A percentile compares a stretch with the other conserved stretches of the same genome.
phyloP scores from a whole-genome alignment of 306 rosid species.

The Ormosia semicastrata region DNA sequence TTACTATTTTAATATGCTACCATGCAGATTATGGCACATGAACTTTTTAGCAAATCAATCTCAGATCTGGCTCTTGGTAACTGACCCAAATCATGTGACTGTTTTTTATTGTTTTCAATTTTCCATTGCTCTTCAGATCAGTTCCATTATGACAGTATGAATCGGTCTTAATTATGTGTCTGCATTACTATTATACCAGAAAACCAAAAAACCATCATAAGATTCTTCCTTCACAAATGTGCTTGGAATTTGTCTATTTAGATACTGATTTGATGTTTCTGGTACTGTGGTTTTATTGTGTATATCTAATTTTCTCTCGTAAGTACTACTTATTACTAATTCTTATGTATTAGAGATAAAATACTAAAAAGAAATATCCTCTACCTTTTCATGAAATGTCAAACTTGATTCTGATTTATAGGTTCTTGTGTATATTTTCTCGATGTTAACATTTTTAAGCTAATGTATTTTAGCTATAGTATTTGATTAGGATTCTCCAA shows the following conservation, averaged over 20 bases:
- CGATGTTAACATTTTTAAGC: constrained; percentile 6
- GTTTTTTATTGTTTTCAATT: constrained; percentile 23
- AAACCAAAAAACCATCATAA: background rate
- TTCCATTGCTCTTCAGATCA: constrained; percentile 13
- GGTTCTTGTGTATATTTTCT: constrained; percentile 18
- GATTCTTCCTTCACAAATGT: constrained; percentile 30
- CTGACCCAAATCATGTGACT: background rate
- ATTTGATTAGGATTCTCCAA: too few species aligned
- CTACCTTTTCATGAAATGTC: constrained; percentile 11
- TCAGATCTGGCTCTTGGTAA: background rate
- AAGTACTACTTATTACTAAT: constrained; percentile 13
- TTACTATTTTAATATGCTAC: constrained; percentile 13
- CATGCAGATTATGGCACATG: background rate
- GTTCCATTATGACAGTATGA: constrained; percentile 26
- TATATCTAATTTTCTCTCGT: background rate
- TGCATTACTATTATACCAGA: constrained; percentile 2
- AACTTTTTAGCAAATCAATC: constrained; percentile 12
- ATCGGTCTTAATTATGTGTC: background rate
- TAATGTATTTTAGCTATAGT: too few species aligned
- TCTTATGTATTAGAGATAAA: constrained; percentile 19
- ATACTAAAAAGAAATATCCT: background rate
- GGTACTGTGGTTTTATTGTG: constrained; percentile 4
- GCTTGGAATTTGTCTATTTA: constrained; percentile 22
- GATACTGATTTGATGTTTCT: constrained; percentile 24
- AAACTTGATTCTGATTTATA: constrained; percentile 20